These are phyloP conservation scores for Sicyos baderoa DNA, from an alignment of 306 rosid genomes.

Conservation along the genomic window DNA sequence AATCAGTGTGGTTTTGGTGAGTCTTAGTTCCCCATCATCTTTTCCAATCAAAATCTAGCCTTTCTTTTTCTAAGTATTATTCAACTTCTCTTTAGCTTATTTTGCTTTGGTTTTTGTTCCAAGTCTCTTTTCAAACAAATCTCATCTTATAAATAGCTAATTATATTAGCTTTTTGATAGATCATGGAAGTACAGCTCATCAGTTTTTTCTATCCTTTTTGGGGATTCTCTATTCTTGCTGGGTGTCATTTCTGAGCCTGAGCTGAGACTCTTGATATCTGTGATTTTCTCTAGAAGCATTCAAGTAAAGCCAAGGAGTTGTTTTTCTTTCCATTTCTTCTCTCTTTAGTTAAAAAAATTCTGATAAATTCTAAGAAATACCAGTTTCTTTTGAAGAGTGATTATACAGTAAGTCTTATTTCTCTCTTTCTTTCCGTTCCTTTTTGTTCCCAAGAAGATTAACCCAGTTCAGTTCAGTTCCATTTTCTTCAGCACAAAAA, in stretches of 20 bases:
- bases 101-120: neutral
- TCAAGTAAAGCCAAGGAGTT: no score
- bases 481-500: slow-evolving; percentile 7
- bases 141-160: slow-evolving; percentile 2
- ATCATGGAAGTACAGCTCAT: slow-evolving; percentile 12
- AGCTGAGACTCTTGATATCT: slow-evolving; percentile 35
- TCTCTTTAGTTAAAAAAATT: slow-evolving; percentile 19
- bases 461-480: slow-evolving; percentile 1
- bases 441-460: slow-evolving; percentile 48
- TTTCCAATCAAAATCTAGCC: slow-evolving; percentile 38
- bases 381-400: slow-evolving; percentile 31
- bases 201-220: slow-evolving; percentile 33
- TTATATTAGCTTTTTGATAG: slow-evolving; percentile 21
- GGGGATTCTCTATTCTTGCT: slow-evolving; percentile 21
- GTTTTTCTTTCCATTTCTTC: slow-evolving; percentile 18
- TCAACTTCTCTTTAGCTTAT: slow-evolving; percentile 18
- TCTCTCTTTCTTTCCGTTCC: slow-evolving; percentile 34
- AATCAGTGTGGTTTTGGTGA: slow-evolving; percentile 32
- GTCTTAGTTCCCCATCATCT: slow-evolving; percentile 29
- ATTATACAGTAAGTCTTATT: slow-evolving; percentile 44
- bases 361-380: slow-evolving; percentile 21
- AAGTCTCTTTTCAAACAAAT: slow-evolving; percentile 23
- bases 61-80: slow-evolving; percentile 17
- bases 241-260: slow-evolving; percentile 31
- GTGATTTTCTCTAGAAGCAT: slow-evolving; percentile 30